These are phyloP conservation scores for Barbatosphaeria neglecta DNA, from an alignment of 495 filamentous ascomycete genomes.

Conservation along the genomic window DNA sequence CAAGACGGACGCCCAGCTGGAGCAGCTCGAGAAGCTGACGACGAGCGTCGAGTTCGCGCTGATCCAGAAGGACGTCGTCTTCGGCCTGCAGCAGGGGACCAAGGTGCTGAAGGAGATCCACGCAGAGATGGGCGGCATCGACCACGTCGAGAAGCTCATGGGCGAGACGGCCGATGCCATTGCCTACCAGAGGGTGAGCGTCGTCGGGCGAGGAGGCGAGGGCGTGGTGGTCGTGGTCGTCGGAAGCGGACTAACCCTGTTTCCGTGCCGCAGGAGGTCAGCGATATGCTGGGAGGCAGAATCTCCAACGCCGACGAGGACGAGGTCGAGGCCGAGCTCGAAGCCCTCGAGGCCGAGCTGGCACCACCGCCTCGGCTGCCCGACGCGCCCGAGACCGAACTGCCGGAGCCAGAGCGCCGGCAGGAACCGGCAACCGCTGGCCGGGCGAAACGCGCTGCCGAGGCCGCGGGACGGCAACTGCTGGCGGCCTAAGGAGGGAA, in stretches of 20 bases:
- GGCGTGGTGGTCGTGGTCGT: neutral
- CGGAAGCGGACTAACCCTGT: no score
- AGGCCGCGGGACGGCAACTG: neutral
- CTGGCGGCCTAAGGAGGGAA: neutral
- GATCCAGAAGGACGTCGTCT: slow-evolving; percentile 90
- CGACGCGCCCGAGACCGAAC: slow-evolving; percentile 42
- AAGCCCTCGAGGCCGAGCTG: slow-evolving; percentile 61
- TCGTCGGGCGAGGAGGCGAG: neutral
- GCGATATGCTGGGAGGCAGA: slow-evolving; percentile 73
- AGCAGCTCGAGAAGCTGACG: slow-evolving; percentile 73
- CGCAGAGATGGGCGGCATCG: slow-evolving; percentile 89
- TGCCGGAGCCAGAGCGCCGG: slow-evolving; percentile 10
- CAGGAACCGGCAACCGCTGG: slow-evolving; percentile 1
- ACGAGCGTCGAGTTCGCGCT: slow-evolving; percentile 83
- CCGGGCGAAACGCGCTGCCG: neutral
- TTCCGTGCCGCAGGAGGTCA: slow-evolving; percentile 60
- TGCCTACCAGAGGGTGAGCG: slow-evolving; percentile 69
- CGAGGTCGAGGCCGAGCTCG: slow-evolving; percentile 92
- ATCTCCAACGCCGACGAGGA: slow-evolving; percentile 93
- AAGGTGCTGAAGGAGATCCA: slow-evolving; percentile 81
- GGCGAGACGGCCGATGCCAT: slow-evolving; percentile 80
- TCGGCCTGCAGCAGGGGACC: slow-evolving; percentile 86
- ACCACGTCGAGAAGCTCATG: slow-evolving; percentile 86
- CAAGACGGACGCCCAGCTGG: slow-evolving; percentile 86
- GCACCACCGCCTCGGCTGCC: slow-evolving; percentile 35